Conservation (phyloP, 768 basidiomycete genomes). For the Chalciporus chontae region DNA sequence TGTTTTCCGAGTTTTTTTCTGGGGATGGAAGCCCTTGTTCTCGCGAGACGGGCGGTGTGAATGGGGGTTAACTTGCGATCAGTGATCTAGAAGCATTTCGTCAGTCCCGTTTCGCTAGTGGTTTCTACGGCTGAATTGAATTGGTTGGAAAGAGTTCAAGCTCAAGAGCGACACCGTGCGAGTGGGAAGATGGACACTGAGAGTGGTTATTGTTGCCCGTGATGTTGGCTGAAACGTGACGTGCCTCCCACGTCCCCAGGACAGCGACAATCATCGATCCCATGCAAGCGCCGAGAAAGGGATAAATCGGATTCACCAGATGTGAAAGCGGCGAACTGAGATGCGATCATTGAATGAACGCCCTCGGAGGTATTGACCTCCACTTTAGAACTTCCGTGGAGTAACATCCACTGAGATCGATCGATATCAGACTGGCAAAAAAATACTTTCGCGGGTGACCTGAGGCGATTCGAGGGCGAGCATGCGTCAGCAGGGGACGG, state of each 20-base stretch:
- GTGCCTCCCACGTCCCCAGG: background rate
- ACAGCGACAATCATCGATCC: background rate
- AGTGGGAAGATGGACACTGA: background rate
- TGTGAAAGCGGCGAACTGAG: conserved; percentile 4
- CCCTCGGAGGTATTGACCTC: background rate
- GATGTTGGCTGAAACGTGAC: background rate
- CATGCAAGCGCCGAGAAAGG: background rate
- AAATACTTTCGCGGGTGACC: conserved; percentile 10
- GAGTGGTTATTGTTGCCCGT: background rate
- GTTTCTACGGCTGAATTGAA: background rate
- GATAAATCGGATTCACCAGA: background rate
- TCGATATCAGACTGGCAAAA: background rate
- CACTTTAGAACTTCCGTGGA: background rate
- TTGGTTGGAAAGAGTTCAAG: background rate
- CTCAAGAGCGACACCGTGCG: too few relatives aligned
- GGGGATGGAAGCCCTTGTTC: background rate
- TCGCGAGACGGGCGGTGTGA: conserved; percentile 4
- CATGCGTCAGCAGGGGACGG: conserved; percentile 7
- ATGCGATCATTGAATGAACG: too few relatives aligned
- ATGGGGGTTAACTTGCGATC: conserved; percentile 4
- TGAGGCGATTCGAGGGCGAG: background rate
- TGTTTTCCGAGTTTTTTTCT: background rate
- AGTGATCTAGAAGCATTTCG: background rate
- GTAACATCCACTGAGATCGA: background rate
- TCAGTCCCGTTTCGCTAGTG: background rate